Base-by-base conservation (phyloP, 2,329 filamentous ascomycete genomes). In the Paraphaeosphaeria sporulosa region DNA sequence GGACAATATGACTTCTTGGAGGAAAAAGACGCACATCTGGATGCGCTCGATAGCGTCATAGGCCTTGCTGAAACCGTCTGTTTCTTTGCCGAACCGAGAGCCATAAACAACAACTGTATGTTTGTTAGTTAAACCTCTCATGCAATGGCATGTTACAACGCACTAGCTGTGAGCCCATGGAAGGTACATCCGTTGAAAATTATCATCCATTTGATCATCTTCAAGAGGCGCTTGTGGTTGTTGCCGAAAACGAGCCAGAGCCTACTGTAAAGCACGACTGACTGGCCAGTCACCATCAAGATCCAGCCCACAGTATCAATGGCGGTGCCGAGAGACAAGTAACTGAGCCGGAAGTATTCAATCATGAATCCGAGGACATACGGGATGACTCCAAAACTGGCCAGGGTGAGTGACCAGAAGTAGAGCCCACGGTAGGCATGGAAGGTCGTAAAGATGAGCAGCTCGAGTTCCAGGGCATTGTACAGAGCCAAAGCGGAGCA, bases 261-360 rank as follows among this genome's bases (percentile, higher is more conserved):
- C 5, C 87, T 80, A 2, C 85, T 87, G 74, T 86, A 89, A 0
- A 89, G 76, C 0, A 89, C 86, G n/a, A 88, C 63, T 0, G 82
- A 82, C 68, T 87, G 85, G 0, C 86, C 87, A 0, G 86, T 87
- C 0, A 89, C 84, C 84, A 88, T 87, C 2, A 77, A 67, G 68
- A 81, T 82, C 83, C 86, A 84, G 10, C 84, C 86, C 58, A 86
- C 59, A 55, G 76, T 79, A 55, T 80, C 79, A 53, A 82, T 66
- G 30, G 80, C 64, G 53, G 80, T 80, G 2, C 77, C 32, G 74
- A 67, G 10, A 73, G 61, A 61, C 25, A 76, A 34, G 7, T 51
- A 43, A 34, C 25, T 51, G 7, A 64, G 57, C 8, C 36, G 12
- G 51, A 66, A 70, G 32, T 74, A 69, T 56, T 81, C 82, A 19